Evolutionary conservation across 2,329 filamentous ascomycete species (phyloP).

Genomic region (Colletotrichum musae): DNA sequence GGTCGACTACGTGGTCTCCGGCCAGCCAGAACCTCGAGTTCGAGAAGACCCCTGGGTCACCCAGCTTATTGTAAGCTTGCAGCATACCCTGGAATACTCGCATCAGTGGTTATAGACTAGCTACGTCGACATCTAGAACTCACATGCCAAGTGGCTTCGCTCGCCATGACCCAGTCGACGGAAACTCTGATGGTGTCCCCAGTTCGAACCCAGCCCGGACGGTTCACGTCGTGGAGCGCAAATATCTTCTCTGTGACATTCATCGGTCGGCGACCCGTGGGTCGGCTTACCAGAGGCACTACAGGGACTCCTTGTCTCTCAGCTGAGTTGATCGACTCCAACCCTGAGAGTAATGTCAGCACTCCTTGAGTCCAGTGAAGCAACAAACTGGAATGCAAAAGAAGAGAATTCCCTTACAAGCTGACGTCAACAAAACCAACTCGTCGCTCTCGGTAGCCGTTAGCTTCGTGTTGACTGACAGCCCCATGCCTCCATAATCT

Average conservation of each 20-base stretch:
- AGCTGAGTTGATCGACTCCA: conserved; percentile 26
- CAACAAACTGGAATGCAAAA: no score
- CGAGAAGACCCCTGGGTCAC: conserved; percentile 27
- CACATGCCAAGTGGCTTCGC: conserved; percentile 58
- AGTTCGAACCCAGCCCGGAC: conserved; percentile 51
- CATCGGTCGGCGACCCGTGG: conserved; percentile 49
- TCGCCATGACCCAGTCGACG: conserved; percentile 63
- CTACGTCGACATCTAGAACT: conserved; percentile 40
- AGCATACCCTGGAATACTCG: conserved; percentile 40
- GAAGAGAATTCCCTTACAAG: conserved; percentile 10
- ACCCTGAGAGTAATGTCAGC: conserved; percentile 15
- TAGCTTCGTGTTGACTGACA: neutral
- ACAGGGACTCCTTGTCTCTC: conserved; percentile 22
- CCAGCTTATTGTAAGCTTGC: conserved; percentile 33
- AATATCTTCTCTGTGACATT: conserved; percentile 62
- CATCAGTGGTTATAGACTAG: neutral
- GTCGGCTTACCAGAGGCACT: conserved; percentile 20
- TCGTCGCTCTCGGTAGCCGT: conserved; percentile 11
- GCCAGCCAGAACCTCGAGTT: conserved; percentile 59
- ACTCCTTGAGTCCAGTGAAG: no score
- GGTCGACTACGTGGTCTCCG: conserved; percentile 64
- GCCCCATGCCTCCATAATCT: conserved; percentile 27
- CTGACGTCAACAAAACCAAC: conserved; percentile 16
- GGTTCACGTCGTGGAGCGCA: conserved; percentile 54
- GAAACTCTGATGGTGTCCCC: conserved; percentile 58